phyloP scores from a whole-genome alignment of 1,284 basidiomycete genomes.

The Lignosus rhinocerotis region DNA sequence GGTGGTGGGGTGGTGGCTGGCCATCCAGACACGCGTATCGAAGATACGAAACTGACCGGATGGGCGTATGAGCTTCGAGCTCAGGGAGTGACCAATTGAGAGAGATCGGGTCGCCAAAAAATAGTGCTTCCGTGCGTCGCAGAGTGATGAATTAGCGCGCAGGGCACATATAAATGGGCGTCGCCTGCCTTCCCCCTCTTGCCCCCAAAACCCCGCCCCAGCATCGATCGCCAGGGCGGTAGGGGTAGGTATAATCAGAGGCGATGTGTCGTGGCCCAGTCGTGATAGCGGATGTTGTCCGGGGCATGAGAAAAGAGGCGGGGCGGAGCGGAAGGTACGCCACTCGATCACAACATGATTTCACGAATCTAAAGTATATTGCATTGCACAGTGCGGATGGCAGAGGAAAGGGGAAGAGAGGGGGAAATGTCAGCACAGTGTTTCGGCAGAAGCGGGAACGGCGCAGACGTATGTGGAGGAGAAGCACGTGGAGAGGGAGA shows the following conservation, averaged over 20 bases:
- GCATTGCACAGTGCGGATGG: neutral
- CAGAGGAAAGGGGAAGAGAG: neutral
- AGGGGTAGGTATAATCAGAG: neutral
- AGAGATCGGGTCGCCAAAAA: neutral
- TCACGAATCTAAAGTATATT: conserved; percentile 45
- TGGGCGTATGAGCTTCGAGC: neutral
- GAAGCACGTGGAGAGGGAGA: conserved; percentile 11
- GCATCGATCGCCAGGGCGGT: neutral
- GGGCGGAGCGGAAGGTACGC: too few relatives aligned
- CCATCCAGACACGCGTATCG: neutral
- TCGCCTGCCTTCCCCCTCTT: neutral
- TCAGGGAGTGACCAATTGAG: neutral
- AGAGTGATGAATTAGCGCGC: neutral
- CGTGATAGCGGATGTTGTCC: neutral
- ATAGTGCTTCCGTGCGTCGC: neutral
- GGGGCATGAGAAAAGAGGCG: too few relatives aligned
- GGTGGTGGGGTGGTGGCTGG: neutral
- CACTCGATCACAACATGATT: conserved; percentile 46
- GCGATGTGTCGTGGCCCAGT: neutral
- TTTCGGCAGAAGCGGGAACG: conserved; percentile 1
- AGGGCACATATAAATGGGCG: neutral
- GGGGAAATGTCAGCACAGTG: neutral
- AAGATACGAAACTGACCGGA: too few relatives aligned
- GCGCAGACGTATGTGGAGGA: neutral
- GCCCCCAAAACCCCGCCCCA: neutral